These are phyloP conservation scores for Oemleria cerasiformis DNA, from an alignment of 306 rosid species.

Conservation along the genomic window DNA sequence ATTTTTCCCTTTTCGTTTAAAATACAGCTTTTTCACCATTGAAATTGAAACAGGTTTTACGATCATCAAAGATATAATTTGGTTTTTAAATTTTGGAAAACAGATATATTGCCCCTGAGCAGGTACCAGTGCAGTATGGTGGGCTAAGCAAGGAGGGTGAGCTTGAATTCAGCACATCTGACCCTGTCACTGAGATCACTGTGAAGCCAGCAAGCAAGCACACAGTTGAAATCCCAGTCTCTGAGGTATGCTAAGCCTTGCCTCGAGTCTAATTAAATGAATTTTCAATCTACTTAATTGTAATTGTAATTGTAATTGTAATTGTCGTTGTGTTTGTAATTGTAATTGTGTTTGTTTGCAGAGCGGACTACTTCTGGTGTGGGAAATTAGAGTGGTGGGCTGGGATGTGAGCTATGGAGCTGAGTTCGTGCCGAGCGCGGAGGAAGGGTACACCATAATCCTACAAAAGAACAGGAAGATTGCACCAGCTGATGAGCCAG, in stretches of 20 bases:
- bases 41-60: neutral
- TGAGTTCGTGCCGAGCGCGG: slow-evolving; percentile 71
- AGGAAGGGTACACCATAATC: slow-evolving; percentile 78
- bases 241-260: slow-evolving; percentile 74
- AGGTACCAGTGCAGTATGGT: slow-evolving; percentile 82
- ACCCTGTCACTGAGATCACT: slow-evolving; percentile 64
- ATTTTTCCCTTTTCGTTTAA: neutral
- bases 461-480: slow-evolving; percentile 74
- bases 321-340: neutral
- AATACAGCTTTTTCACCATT: neutral
- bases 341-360: slow-evolving; percentile 31
- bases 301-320: neutral
- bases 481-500: slow-evolving; percentile 57
- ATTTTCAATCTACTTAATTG: too few relatives aligned
- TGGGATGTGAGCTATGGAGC: slow-evolving; percentile 91
- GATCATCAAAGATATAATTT: neutral
- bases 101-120: slow-evolving; percentile 83
- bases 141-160: slow-evolving; percentile 81
- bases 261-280: too few relatives aligned
- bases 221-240: slow-evolving; percentile 59
- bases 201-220: slow-evolving; percentile 73
- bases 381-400: slow-evolving; percentile 83
- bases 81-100: neutral
- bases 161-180: slow-evolving; percentile 63
- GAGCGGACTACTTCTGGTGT: slow-evolving; percentile 44